Evolutionary conservation across 129 eudicot species (phyloP).

Genomic region (Saposhnikovia divaricata): DNA sequence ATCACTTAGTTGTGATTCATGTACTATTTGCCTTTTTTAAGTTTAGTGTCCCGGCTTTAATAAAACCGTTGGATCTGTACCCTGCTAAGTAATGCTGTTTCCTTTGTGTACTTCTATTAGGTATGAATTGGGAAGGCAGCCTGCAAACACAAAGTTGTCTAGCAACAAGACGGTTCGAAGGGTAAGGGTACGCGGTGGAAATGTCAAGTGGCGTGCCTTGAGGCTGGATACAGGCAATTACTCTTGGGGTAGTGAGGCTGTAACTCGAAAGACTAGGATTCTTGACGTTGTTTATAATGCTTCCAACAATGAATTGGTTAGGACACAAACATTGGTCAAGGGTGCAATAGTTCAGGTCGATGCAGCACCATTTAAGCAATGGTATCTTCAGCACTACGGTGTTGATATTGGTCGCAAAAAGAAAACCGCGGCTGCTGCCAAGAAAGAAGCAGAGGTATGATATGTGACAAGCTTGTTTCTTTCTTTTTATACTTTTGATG

Average conservation of each 20-base stretch:
- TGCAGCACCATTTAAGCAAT: constrained; percentile 79
- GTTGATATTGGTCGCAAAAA: constrained; percentile 86
- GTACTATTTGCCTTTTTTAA: too few species aligned
- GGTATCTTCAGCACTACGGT: constrained; percentile 85
- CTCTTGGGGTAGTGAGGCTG: constrained; percentile 90
- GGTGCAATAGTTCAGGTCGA: constrained; percentile 82
- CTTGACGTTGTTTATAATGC: constrained; percentile 83
- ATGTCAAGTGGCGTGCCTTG: constrained; percentile 84
- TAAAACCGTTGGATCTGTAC: too few species aligned
- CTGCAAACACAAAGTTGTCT: constrained; percentile 67
- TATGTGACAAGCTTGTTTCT: neutral
- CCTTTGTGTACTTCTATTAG: constrained; percentile 10
- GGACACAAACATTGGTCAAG: constrained; percentile 77
- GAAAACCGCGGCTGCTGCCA: constrained; percentile 45
- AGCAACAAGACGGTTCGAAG: constrained; percentile 72
- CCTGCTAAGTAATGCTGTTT: too few species aligned
- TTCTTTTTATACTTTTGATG: neutral
- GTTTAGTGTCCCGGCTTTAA: too few species aligned
- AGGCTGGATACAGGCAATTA: constrained; percentile 76
- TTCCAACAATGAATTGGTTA: constrained; percentile 78
- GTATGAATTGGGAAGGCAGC: constrained; percentile 83
- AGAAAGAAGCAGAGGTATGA: constrained; percentile 72
- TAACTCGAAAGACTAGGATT: constrained; percentile 66
- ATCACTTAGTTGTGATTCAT: too few species aligned
- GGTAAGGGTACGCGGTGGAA: constrained; percentile 74